phyloP scores from a whole-genome alignment of 768 basidiomycete species.

The Suillus tomentosus region DNA sequence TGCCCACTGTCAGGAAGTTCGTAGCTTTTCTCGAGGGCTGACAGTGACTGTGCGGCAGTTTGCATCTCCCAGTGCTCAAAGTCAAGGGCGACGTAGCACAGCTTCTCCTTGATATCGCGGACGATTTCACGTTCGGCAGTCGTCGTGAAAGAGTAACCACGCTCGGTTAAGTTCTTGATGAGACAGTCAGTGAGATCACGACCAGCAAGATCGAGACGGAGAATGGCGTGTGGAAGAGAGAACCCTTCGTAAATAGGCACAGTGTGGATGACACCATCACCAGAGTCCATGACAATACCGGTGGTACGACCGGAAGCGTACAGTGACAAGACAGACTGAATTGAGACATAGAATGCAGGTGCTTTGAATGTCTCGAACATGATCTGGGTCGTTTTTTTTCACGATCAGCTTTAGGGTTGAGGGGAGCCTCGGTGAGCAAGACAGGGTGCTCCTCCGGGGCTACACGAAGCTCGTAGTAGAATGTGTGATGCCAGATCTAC shows the following conservation, averaged over 20 bases:
- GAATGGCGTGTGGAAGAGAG: constrained; percentile 89
- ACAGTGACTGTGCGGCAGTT: constrained; percentile 87
- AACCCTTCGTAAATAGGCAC: constrained; percentile 98
- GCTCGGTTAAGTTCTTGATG: constrained; percentile 85
- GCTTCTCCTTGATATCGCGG: constrained; percentile 92
- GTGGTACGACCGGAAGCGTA: constrained; percentile 96
- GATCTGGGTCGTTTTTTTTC: constrained; percentile 79
- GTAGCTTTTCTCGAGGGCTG: constrained; percentile 90
- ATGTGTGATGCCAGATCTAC: constrained; percentile 98
- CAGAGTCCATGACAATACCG: constrained; percentile 93
- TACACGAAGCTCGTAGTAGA: constrained; percentile 82
- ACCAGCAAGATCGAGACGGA: constrained; percentile 89
- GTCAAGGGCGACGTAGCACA: constrained; percentile 93
- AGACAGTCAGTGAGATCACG: constrained; percentile 87
- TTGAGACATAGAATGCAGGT: constrained; percentile 74
- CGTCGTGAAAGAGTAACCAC: constrained; percentile 93
- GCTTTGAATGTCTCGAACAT: constrained; percentile 82
- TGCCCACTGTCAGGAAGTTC: constrained; percentile 93
- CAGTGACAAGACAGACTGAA: constrained; percentile 74
- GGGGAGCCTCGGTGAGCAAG: constrained; percentile 69
- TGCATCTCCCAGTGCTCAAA: constrained; percentile 94
- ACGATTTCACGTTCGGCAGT: constrained; percentile 94
- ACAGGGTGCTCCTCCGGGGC: constrained; percentile 79
- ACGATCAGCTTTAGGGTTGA: constrained; percentile 73
- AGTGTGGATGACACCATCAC: constrained; percentile 95